These are phyloP conservation scores for Venturia effusa DNA, from an alignment of 2,329 filamentous ascomycete genomes.

Conservation along the genomic window DNA sequence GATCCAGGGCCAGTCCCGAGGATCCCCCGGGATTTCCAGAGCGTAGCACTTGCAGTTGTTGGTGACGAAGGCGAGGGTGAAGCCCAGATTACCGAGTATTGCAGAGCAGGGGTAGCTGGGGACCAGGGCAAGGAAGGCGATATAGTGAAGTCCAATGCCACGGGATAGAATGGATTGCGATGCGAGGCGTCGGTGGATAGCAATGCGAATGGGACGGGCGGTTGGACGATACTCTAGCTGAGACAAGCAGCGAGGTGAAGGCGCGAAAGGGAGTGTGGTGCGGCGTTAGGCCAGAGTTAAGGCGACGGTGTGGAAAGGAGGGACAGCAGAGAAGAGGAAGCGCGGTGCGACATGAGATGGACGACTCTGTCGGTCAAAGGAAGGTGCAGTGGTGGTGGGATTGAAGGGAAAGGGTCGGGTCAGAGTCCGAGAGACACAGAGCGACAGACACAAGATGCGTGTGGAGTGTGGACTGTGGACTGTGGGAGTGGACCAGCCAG, in stretches of 20 bases:
- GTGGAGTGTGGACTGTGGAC: no score
- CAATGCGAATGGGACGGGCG: slow-evolving; percentile 6
- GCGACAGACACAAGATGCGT: no score
- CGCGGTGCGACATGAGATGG: not conserved
- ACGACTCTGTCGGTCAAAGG: slow-evolving; percentile 3
- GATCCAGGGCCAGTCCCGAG: not conserved
- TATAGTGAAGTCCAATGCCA: not conserved
- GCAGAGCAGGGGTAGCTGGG: not conserved
- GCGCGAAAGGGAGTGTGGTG: slow-evolving; percentile 1
- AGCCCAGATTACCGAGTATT: not conserved
- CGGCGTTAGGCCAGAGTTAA: not conserved
- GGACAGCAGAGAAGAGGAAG: not conserved
- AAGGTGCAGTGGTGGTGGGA: not conserved
- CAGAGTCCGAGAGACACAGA: not conserved
- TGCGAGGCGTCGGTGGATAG: not conserved
- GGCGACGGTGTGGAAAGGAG: not conserved
- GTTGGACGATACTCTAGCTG: not conserved
- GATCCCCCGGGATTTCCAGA: not conserved
- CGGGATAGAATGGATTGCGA: not conserved
- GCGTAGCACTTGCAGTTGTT: not conserved
- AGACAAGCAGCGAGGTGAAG: slow-evolving; percentile 4
- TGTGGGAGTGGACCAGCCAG: not conserved
- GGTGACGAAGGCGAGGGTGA: not conserved
- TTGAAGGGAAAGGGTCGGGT: not conserved
- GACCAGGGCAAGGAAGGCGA: slow-evolving; percentile 3